A percentile compares a stretch with the other conserved stretches of the same genome.
Conservation (phyloP, 108 stramenopile genomes). For the Discostella stelligeroides region DNA sequence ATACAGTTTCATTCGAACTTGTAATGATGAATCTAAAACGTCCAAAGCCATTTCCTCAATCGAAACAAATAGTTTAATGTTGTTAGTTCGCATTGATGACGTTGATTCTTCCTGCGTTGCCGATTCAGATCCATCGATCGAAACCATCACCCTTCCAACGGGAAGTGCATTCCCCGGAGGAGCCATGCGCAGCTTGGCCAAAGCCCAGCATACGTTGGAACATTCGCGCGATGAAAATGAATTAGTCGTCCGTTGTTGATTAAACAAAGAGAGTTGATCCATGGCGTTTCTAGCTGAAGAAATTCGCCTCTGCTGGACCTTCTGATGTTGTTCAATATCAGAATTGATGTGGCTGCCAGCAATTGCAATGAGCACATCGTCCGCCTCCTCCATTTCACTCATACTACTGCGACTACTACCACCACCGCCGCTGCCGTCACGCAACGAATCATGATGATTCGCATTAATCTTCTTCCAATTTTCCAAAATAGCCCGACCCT, state of each 20-base stretch:
- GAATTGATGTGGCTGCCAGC: slow-evolving; percentile 3
- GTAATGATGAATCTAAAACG: slow-evolving; percentile 36
- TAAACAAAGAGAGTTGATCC: slow-evolving; percentile 6
- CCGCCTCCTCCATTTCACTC: slow-evolving; percentile 22
- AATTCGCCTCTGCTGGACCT: too few species aligned
- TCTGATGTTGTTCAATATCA: neutral
- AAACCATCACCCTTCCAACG: slow-evolving; percentile 37
- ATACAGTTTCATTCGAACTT: slow-evolving; percentile 47
- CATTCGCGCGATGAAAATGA: slow-evolving; percentile 68
- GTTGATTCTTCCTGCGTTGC: slow-evolving; percentile 17
- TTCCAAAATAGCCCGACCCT: slow-evolving; percentile 27
- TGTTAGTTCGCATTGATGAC: too few species aligned
- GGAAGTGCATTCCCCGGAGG: slow-evolving; percentile 62
- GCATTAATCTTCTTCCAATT: slow-evolving; percentile 30
- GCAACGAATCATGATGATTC: neutral
- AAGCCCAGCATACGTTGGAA: slow-evolving; percentile 81
- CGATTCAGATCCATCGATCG: neutral
- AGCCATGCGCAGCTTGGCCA: slow-evolving; percentile 73
- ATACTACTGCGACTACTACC: neutral
- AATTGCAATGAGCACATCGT: slow-evolving; percentile 34
- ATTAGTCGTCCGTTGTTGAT: neutral
- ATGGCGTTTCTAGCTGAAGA: slow-evolving; percentile 18
- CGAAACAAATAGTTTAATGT: slow-evolving; percentile 30
- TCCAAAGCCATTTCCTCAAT: slow-evolving; percentile 53
- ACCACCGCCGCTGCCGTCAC: neutral